phyloP scores from a whole-genome alignment of 2,329 filamentous ascomycete genomes.

The Nakataea oryzae region DNA sequence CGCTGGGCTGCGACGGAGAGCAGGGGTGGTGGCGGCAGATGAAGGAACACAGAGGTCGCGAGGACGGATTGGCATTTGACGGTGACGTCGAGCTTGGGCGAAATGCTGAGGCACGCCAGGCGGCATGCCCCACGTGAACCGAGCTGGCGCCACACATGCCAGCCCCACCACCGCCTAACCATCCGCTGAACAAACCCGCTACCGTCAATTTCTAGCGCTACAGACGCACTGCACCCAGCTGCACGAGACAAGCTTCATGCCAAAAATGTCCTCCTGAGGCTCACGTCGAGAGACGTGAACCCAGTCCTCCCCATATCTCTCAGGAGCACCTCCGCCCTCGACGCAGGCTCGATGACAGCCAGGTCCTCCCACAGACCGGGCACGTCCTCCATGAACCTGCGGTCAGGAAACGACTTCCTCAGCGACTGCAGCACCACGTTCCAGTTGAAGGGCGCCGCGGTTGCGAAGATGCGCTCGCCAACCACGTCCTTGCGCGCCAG shows the following conservation, averaged over 20 bases:
- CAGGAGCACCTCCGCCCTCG: not conserved
- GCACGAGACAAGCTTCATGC: too few species aligned
- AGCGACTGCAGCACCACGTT: not conserved
- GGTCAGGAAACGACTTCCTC: not conserved
- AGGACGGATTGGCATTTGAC: not conserved
- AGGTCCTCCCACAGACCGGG: not conserved
- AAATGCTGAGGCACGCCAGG: too few species aligned
- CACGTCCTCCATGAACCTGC: not conserved
- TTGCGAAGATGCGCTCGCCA: not conserved
- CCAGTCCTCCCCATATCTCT: not conserved
- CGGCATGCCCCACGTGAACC: not conserved
- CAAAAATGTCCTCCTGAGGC: not conserved
- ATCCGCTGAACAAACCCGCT: too few species aligned
- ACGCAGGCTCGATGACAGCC: not conserved
- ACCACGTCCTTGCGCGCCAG: not conserved
- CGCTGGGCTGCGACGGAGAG: not conserved
- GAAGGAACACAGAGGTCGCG: not conserved
- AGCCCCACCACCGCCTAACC: not conserved
- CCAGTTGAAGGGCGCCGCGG: not conserved
- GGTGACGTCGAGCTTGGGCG: not conserved
- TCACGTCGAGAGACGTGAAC: not conserved
- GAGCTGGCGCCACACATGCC: not conserved
- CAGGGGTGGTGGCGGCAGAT: not conserved
- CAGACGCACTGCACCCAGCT: too few species aligned
- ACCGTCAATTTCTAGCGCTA: too few species aligned